A percentile compares a stretch with the other conserved stretches of the same genome.
Conservation (phyloP, 768 basidiomycete genomes). For the Terana coerulea region DNA sequence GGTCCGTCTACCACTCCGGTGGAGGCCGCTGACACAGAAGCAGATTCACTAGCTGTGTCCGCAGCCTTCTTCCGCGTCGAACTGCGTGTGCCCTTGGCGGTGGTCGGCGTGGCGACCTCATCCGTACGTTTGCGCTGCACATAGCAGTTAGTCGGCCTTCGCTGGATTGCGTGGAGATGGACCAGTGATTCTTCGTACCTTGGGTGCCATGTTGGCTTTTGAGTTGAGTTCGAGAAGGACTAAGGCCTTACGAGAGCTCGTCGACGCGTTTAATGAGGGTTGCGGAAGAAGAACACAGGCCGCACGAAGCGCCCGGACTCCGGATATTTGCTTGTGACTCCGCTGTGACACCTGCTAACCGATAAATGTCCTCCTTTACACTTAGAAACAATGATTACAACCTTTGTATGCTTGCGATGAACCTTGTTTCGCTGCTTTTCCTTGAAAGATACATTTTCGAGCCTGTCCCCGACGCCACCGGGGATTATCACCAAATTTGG, state of each 20-base stretch:
- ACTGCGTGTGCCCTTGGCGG: slow-evolving; percentile 18
- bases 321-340: background rate
- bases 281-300: slow-evolving; percentile 4
- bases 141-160: background rate
- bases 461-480: no score
- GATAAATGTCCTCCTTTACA: no score
- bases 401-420: no score
- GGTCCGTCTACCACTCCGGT: no score
- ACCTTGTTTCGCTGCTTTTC: no score
- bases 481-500: no score
- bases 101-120: slow-evolving; percentile 9
- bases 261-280: slow-evolving; percentile 15
- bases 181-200: slow-evolving; percentile 12
- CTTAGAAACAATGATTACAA: no score
- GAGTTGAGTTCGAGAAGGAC: background rate
- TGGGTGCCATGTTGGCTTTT: slow-evolving; percentile 20
- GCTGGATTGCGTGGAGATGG: background rate
- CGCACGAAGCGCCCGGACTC: background rate
- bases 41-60: no score
- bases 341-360: background rate
- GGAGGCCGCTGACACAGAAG: no score
- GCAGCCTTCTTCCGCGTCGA: slow-evolving; percentile 18
- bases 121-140: slow-evolving; percentile 55
- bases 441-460: no score
- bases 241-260: no score